Evolutionary conservation across 306 rosid species (phyloP).

Genomic region (Boehmeria nivea): DNA sequence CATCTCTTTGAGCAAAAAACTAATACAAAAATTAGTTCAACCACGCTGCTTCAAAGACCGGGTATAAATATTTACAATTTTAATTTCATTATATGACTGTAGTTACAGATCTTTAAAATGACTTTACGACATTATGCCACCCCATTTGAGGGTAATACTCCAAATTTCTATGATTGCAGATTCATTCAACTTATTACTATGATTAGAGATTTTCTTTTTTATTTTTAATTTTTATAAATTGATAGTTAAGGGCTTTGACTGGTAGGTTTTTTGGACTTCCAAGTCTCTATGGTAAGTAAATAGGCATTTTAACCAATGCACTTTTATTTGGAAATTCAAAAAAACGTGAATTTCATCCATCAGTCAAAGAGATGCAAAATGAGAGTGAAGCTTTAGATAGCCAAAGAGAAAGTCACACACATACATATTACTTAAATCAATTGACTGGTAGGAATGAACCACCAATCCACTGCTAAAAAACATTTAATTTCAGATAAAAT

Average conservation of each 20-base stretch:
- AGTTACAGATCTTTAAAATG: too few relatives aligned
- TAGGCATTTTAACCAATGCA: not conserved
- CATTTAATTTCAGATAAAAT: not conserved
- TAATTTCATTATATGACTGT: too few relatives aligned
- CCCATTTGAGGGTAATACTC: too few relatives aligned
- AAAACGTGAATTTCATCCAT: slow-evolving; percentile 21
- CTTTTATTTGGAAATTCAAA: not conserved
- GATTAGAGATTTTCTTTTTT: not conserved
- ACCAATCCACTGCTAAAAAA: too few relatives aligned
- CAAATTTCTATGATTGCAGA: too few relatives aligned
- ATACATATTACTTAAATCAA: not conserved
- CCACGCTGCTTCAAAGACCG: too few relatives aligned
- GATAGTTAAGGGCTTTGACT: slow-evolving; percentile 30
- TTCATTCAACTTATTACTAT: not conserved
- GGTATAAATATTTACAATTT: too few relatives aligned
- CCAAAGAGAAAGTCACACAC: not conserved
- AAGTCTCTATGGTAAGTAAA: not conserved
- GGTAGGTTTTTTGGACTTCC: slow-evolving; percentile 28
- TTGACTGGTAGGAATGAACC: not conserved
- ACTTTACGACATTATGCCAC: too few relatives aligned
- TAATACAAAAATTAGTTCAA: too few relatives aligned
- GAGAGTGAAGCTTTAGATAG: not conserved
- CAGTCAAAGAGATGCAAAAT: slow-evolving; percentile 23
- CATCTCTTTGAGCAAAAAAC: not conserved
- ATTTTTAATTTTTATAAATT: not conserved